Conservation (phyloP, 1,284 basidiomycete genomes). For the Lentinus polychrous region DNA sequence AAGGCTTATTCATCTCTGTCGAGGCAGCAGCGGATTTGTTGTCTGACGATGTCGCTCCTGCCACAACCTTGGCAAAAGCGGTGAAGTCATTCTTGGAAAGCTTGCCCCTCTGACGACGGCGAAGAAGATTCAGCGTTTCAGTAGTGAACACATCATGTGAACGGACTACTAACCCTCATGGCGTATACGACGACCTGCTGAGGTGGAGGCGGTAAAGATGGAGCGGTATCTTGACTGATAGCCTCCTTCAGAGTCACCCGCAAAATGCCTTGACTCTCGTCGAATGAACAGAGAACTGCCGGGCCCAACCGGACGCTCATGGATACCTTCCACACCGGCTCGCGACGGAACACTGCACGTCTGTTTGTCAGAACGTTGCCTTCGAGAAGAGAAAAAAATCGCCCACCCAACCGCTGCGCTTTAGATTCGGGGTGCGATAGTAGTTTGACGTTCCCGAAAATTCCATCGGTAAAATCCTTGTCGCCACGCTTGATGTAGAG, state of each 20-base stretch:
- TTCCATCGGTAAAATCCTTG: slow-evolving; percentile 50
- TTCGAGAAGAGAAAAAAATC: not conserved
- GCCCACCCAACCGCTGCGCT: slow-evolving; percentile 41
- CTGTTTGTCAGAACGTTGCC: not conserved
- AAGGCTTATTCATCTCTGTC: too few species aligned
- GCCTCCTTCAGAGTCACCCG: slow-evolving; percentile 50
- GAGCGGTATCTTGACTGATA: slow-evolving; percentile 17
- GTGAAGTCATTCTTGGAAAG: slow-evolving; percentile 3
- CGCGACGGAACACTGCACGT: slow-evolving; percentile 53
- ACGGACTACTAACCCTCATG: slow-evolving; percentile 27
- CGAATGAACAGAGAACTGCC: slow-evolving; percentile 48
- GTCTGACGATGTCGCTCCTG: too few species aligned
- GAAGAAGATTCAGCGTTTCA: not conserved
- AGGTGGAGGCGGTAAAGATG: not conserved
- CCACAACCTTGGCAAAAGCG: slow-evolving; percentile 3
- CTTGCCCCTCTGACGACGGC: slow-evolving; percentile 1
- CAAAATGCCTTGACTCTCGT: slow-evolving; percentile 45
- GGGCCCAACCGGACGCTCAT: slow-evolving; percentile 54
- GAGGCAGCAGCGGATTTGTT: too few species aligned
- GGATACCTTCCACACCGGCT: slow-evolving; percentile 58
- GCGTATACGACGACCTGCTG: slow-evolving; percentile 31
- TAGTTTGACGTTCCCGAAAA: slow-evolving; percentile 54
- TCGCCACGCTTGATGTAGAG: slow-evolving; percentile 55
- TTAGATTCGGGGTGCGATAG: slow-evolving; percentile 36
- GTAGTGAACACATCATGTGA: not conserved